These are phyloP conservation scores for Cyathus olla DNA, from an alignment of 1,284 basidiomycete species.

Conservation along the genomic window DNA sequence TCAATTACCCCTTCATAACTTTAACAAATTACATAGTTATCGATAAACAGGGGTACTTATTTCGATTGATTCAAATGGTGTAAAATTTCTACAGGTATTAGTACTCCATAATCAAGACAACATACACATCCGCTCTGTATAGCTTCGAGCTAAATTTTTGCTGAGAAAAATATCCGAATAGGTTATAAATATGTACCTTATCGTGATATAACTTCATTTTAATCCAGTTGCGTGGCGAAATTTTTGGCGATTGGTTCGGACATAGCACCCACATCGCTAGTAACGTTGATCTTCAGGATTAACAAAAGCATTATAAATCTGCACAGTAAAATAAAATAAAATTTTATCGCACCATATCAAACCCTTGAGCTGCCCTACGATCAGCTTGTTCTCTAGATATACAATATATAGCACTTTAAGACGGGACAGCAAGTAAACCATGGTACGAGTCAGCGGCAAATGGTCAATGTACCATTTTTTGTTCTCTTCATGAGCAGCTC, in stretches of 20 bases:
- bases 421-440: neutral
- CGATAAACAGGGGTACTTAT: too few species aligned
- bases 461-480: constrained; percentile 72
- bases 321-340: neutral
- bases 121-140: too few species aligned
- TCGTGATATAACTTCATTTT: neutral
- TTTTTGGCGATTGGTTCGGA: constrained; percentile 49
- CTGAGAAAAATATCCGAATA: neutral
- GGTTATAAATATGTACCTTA: neutral
- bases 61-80: too few species aligned
- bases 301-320: neutral
- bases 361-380: constrained; percentile 63
- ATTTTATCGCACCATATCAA: constrained; percentile 60
- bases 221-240: constrained; percentile 6
- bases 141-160: too few species aligned
- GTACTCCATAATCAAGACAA: too few species aligned
- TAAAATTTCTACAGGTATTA: too few species aligned
- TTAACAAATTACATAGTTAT: too few species aligned
- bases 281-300: constrained; percentile 60
- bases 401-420: constrained; percentile 57
- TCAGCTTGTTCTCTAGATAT: constrained; percentile 60
- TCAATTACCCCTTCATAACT: too few species aligned
- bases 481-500: constrained; percentile 61
- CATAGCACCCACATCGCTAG: constrained; percentile 58
- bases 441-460: neutral